Conservation (phyloP, 2,329 filamentous ascomycete species). For the Beauveria sp. region DNA sequence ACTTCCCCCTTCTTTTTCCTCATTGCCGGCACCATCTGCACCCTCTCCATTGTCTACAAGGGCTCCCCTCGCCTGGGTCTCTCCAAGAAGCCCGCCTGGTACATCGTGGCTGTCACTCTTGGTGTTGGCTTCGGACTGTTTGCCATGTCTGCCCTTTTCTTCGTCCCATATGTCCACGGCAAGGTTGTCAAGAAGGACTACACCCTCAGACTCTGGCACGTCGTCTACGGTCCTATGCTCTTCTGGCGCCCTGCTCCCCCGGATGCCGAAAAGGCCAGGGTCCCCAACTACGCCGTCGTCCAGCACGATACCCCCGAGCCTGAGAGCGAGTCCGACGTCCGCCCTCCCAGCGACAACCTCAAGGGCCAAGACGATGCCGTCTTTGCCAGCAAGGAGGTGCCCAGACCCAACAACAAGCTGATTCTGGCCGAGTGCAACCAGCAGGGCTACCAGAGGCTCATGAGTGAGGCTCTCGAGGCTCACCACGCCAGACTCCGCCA, state of each 20-base stretch:
- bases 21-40: constrained; percentile 65
- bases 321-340: constrained; percentile 4
- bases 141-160: constrained; percentile 58
- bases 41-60: constrained; percentile 74
- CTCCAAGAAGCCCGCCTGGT: constrained; percentile 59
- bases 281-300: constrained; percentile 72
- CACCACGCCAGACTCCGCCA: constrained; percentile 57
- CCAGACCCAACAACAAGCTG: constrained; percentile 32
- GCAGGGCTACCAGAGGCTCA: constrained; percentile 51
- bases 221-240: constrained; percentile 56
- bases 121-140: constrained; percentile 54
- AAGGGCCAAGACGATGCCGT: constrained; percentile 19
- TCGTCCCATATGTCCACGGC: constrained; percentile 62
- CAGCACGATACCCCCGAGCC: constrained; percentile 50
- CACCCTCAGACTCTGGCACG: constrained; percentile 54
- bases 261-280: constrained; percentile 44
- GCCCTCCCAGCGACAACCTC: constrained; percentile 15
- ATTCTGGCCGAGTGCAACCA: constrained; percentile 41
- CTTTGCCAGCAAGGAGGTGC: constrained; percentile 27
- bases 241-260: constrained; percentile 49
- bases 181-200: constrained; percentile 62
- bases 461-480: constrained; percentile 46
- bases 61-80: constrained; percentile 62
- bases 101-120: constrained; percentile 58
- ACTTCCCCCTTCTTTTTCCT: constrained; percentile 72